Evolutionary conservation across 2,329 filamentous ascomycete genomes (phyloP), one percentile per base, ranked within the genome.

Genomic region (Nigrograna mackinnonii): DNA sequence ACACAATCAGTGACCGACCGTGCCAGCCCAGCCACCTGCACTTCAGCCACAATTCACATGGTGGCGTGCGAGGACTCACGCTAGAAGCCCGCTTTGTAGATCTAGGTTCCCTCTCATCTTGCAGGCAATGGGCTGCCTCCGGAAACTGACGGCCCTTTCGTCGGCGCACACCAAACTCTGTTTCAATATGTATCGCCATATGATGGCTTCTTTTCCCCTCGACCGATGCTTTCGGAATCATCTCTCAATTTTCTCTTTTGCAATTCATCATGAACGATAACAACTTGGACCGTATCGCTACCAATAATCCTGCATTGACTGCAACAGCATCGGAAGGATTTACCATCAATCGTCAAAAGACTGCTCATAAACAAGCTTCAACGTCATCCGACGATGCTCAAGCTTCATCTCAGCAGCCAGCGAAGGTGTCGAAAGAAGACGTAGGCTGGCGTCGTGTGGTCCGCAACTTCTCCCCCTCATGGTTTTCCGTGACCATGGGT

Each of bases 401-500:
- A 28, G n/a, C n/a, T 4, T 28, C 42, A 5, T 26, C 41, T 4
- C 30, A 17, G 7, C 22, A 40, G 4, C 22, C 46, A 13, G 32
- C 31, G 17, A 43, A 44, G 11, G 28, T 58, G 16, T 52, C 57
- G 1, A 64, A 63, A 48, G 55, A 64, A 39, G 60, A 64, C 47
- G 57, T 60, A 4, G 61, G 61, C 21, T 70, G 66, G 67, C 57
- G 67, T 6, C 55, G 63, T 7, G 56, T 67, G 4, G 60, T 70
- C 0, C 47, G 62, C 9, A 68, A 69, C 42, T 69, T 69, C 41
- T 65, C 57, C 0, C 66, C 64, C 3, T 66, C 64, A 2, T 69
- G 64, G 64, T 69, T 68, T 46, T 55, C 55, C 21, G 56, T 67
- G 6, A 69, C 63, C 0, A 70, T 88, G 84, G 85, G 85, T 20